phyloP scores from a whole-genome alignment of 345 rosid genomes.

The Eucalyptus polybractea region DNA sequence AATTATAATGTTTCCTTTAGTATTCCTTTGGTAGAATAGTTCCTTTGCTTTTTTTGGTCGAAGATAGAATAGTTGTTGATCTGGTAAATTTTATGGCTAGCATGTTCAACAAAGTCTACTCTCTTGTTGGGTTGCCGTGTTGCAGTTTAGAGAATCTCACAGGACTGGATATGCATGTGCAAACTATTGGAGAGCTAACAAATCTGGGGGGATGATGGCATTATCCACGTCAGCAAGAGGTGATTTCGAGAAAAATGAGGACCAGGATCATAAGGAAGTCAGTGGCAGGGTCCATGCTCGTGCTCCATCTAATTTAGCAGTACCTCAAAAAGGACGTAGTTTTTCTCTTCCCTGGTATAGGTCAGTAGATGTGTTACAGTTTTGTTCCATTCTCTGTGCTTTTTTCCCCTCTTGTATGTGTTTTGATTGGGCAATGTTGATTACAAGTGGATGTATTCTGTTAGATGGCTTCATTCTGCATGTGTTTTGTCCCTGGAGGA shows the following conservation, averaged over 20 bases:
- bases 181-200: neutral
- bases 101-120: neutral
- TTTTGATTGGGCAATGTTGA: neutral
- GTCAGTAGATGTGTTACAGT: constrained; percentile 18
- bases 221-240: neutral
- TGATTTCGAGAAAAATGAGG: constrained; percentile 3
- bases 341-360: constrained; percentile 45
- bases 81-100: neutral
- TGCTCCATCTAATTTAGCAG: neutral
- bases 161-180: neutral
- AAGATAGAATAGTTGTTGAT: neutral
- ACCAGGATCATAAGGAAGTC: neutral
- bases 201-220: neutral
- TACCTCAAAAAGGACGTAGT: constrained; percentile 20
- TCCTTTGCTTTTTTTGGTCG: neutral
- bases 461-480: neutral
- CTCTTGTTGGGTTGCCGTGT: neutral
- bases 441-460: neutral
- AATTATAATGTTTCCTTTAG: neutral
- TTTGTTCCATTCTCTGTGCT: neutral
- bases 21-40: neutral
- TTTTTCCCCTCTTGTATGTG: neutral
- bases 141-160: neutral
- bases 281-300: neutral
- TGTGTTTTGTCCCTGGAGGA: neutral